Percentiles rank a stretch among this genome's conserved stretches.
Conservation (phyloP, 441 rosid genomes). For the Gossypium aridum region DNA sequence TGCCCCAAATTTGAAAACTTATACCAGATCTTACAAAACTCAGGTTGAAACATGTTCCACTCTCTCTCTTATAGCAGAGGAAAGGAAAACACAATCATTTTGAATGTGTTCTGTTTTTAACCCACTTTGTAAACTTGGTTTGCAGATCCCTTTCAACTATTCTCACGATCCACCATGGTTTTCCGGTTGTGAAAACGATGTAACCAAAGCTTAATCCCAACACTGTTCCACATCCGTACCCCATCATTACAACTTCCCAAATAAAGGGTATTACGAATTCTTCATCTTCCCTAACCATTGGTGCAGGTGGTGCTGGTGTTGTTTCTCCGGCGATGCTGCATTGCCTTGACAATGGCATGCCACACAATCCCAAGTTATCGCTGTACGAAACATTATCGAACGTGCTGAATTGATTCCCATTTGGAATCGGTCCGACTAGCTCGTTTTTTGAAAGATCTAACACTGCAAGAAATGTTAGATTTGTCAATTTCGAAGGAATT, state of each 20-base stretch:
- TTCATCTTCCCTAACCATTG: not conserved
- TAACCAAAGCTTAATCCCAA: not conserved
- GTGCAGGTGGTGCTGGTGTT: not conserved
- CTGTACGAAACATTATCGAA: not conserved
- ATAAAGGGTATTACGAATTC: not conserved
- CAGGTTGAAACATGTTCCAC: not conserved
- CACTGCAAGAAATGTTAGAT: slow-evolving; percentile 18
- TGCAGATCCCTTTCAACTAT: not conserved
- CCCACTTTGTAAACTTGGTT: not conserved
- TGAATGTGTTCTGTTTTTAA: not conserved
- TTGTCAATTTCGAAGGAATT: slow-evolving; percentile 19
- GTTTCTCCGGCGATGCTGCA: not conserved
- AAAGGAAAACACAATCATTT: not conserved
- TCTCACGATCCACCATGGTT: not conserved
- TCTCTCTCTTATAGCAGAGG: not conserved
- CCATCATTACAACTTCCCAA: slow-evolving; percentile 8
- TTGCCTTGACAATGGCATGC: slow-evolving; percentile 1
- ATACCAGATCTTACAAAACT: not conserved
- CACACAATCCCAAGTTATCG: slow-evolving; percentile 4
- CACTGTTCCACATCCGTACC: not conserved
- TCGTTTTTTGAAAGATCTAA: slow-evolving; percentile 18
- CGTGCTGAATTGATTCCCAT: not conserved
- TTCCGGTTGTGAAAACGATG: not conserved
- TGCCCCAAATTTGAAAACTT: not conserved
- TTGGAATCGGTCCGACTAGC: slow-evolving; percentile 11